Conservation (phyloP, 2,329 filamentous ascomycete species). For the Emmonsia crescens region DNA sequence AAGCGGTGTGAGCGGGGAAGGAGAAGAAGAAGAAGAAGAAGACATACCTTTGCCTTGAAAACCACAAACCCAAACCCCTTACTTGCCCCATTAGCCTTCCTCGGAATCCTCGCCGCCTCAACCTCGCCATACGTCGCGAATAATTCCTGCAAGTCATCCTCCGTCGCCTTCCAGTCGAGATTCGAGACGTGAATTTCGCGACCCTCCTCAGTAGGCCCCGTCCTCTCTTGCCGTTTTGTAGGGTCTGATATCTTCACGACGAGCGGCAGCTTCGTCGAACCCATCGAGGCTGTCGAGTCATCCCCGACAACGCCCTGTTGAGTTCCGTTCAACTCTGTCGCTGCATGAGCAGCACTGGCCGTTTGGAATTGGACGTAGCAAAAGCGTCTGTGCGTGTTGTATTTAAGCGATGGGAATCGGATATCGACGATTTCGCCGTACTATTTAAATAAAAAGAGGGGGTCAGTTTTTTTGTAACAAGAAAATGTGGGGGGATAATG, state of each 20-base stretch:
- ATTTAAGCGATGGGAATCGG: conserved; percentile 84
- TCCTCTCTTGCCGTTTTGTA: conserved; percentile 61
- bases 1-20: neutral
- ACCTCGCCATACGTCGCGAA: conserved; percentile 70
- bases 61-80: conserved; percentile 73
- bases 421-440: conserved; percentile 78
- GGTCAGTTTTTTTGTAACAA: neutral
- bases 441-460: conserved; percentile 17
- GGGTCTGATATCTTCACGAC: conserved; percentile 79
- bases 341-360: conserved; percentile 55
- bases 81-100: conserved; percentile 54
- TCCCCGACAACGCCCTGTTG: conserved; percentile 33
- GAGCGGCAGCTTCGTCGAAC: conserved; percentile 51
- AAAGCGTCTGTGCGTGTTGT: conserved; percentile 78
- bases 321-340: conserved; percentile 61
- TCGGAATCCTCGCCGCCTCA: conserved; percentile 59
- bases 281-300: neutral
- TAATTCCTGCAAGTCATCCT: conserved; percentile 57
- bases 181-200: conserved; percentile 73
- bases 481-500: neutral
- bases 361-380: conserved; percentile 88
- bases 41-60: conserved; percentile 52
- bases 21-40: neutral
- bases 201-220: conserved; percentile 73
- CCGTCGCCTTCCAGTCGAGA: conserved; percentile 50